These are phyloP conservation scores for Ampelocalamus luodianensis DNA, from an alignment of 176 grass and related monocot species.

Conservation along the genomic window DNA sequence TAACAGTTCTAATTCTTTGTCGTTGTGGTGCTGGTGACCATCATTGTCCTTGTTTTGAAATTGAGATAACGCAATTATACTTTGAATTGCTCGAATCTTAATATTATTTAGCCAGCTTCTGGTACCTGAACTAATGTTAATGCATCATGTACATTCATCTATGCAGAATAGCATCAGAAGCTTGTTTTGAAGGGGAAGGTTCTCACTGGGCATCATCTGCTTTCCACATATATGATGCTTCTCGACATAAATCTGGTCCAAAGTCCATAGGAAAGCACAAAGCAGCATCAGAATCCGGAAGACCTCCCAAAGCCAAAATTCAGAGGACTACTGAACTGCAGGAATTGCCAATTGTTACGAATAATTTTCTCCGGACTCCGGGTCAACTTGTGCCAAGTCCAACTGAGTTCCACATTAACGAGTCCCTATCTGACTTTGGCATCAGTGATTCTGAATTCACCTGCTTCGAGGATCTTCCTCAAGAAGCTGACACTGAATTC, in stretches of 20 bases:
- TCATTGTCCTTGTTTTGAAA: neutral
- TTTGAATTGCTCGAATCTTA: slow-evolving; percentile 13
- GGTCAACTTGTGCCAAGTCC: slow-evolving; percentile 30
- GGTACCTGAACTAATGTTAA: slow-evolving; percentile 7
- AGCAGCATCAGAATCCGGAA: slow-evolving; percentile 60
- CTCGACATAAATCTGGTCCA: slow-evolving; percentile 54
- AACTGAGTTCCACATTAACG: slow-evolving; percentile 50
- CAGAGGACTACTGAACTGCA: slow-evolving; percentile 61
- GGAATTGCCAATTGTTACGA: slow-evolving; percentile 41
- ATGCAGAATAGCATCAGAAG: slow-evolving; percentile 78
- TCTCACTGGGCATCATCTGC: slow-evolving; percentile 77
- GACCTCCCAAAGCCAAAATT: slow-evolving; percentile 71
- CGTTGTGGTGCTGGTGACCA: neutral
- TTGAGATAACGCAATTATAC: neutral
- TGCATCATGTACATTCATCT: slow-evolving; percentile 32
- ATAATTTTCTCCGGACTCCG: slow-evolving; percentile 47
- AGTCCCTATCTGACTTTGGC: slow-evolving; percentile 53
- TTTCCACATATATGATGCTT: slow-evolving; percentile 58
- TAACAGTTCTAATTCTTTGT: neutral
- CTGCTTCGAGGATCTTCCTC: slow-evolving; percentile 24
- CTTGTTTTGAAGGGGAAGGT: slow-evolving; percentile 87
- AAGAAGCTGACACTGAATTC: slow-evolving; percentile 43
- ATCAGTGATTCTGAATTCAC: slow-evolving; percentile 57
- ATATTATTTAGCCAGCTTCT: slow-evolving; percentile 22
- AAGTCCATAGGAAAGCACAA: slow-evolving; percentile 83